A percentile compares a stretch with the other conserved stretches of the same genome.
Conservation (phyloP, 1,284 basidiomycete species). For the Rhodotorula glutinis region DNA sequence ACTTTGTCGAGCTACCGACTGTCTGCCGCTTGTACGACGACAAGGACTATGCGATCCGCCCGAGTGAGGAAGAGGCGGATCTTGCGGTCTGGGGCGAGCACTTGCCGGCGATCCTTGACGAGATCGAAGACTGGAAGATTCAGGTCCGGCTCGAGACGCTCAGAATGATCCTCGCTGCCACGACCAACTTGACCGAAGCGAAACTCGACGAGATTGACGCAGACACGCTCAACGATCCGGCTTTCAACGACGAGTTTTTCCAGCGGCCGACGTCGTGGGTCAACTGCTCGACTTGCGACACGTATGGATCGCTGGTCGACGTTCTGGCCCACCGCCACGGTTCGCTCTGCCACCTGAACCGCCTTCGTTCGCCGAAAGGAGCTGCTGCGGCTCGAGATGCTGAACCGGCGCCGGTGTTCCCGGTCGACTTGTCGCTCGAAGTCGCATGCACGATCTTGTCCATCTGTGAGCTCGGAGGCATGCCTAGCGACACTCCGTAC, state of each 20-base stretch:
- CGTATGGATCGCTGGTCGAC: neutral
- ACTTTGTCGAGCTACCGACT: constrained; percentile 6
- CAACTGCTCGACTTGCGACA: neutral
- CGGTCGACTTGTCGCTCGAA: neutral
- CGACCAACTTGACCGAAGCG: neutral
- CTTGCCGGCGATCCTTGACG: constrained; percentile 6
- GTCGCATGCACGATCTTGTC: constrained; percentile 1
- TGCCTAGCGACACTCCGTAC: neutral
- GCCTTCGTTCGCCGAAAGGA: neutral
- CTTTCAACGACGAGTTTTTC: constrained; percentile 16
- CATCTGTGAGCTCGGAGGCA: neutral
- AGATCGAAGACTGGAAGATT: neutral
- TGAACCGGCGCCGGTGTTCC: too few species aligned
- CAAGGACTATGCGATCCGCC: neutral
- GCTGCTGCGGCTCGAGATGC: too few species aligned
- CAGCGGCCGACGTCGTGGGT: constrained; percentile 5
- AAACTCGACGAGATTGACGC: constrained; percentile 1
- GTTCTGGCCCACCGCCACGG: neutral
- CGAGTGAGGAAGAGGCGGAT: neutral
- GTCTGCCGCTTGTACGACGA: constrained; percentile 9
- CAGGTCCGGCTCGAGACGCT: constrained; percentile 6
- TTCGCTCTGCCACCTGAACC: too few species aligned
- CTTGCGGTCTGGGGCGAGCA: neutral
- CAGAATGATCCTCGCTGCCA: constrained; percentile 10
- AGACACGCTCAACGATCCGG: neutral